A percentile compares a stretch with the other conserved stretches of the same genome.
phyloP scores from a whole-genome alignment of 257 asterid genomes.

The Oldenlandia corymbosa region DNA sequence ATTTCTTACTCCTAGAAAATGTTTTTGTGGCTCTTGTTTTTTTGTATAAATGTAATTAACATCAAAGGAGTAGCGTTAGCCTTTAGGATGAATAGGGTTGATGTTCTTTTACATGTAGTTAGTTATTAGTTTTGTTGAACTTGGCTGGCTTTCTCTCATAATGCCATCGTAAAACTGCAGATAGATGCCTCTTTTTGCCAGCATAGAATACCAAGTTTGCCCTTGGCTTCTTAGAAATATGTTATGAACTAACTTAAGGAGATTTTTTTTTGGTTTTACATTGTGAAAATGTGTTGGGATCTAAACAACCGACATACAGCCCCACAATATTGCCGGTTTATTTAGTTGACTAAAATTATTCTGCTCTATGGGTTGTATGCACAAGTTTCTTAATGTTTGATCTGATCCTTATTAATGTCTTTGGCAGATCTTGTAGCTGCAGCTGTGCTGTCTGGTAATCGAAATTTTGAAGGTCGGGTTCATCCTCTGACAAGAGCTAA shows the following conservation, averaged over 20 bases:
- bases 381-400: background rate
- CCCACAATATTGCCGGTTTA: background rate
- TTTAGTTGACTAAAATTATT: background rate
- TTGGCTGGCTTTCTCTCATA: too few species aligned
- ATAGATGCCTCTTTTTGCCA: too few species aligned
- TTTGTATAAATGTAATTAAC: too few species aligned
- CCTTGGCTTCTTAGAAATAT: too few species aligned
- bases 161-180: too few species aligned
- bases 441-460: slow-evolving; percentile 88
- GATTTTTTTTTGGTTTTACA: too few species aligned
- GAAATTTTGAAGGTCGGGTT: slow-evolving; percentile 93
- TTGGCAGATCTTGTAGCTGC: slow-evolving; percentile 76
- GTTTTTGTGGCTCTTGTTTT: background rate
- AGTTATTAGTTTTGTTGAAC: too few species aligned
- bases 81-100: too few species aligned
- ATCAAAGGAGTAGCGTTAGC: too few species aligned
- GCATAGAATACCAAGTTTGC: too few species aligned
- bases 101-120: too few species aligned
- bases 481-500: slow-evolving; percentile 92
- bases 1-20: background rate
- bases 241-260: too few species aligned
- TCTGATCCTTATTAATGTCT: slow-evolving; percentile 14
- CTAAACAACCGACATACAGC: background rate
- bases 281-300: background rate
- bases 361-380: background rate